A percentile compares a stretch with the other conserved stretches of the same genome.
Evolutionary conservation across 495 filamentous ascomycete genomes (phyloP).

Genomic region (Pseudevernia furfuracea): DNA sequence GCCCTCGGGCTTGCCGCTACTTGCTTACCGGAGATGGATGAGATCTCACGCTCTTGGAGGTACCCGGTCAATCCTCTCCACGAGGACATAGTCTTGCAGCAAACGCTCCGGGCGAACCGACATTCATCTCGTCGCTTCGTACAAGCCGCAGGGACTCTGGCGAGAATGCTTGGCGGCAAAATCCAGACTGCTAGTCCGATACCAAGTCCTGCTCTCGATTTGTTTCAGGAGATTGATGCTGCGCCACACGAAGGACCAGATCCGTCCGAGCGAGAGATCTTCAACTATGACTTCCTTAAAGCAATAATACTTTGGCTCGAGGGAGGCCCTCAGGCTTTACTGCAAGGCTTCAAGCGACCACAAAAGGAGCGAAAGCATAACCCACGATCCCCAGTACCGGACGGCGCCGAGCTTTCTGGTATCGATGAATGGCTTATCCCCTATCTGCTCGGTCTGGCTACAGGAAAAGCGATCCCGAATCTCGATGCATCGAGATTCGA

Average conservation of each 20-base stretch:
- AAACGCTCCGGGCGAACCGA: slow-evolving; percentile 50
- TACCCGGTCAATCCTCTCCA: slow-evolving; percentile 52
- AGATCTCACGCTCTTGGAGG: slow-evolving; percentile 47
- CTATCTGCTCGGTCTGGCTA: slow-evolving; percentile 47
- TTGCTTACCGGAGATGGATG: slow-evolving; percentile 48
- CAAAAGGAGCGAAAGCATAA: slow-evolving; percentile 31
- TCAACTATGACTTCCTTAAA: slow-evolving; percentile 58
- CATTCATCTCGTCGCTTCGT: slow-evolving; percentile 56
- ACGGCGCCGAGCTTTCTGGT: slow-evolving; percentile 41
- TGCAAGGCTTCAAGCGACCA: slow-evolving; percentile 48
- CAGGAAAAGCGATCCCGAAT: slow-evolving; percentile 42
- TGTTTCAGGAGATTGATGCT: slow-evolving; percentile 41
- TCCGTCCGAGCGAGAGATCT: slow-evolving; percentile 40
- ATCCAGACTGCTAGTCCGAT: slow-evolving; percentile 32
- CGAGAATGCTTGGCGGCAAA: slow-evolving; percentile 46
- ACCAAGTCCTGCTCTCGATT: slow-evolving; percentile 28
- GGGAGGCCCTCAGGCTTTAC: slow-evolving; percentile 44
- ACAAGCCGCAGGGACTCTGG: slow-evolving; percentile 58
- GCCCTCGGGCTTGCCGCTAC: slow-evolving; percentile 43
- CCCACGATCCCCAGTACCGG: slow-evolving; percentile 46
- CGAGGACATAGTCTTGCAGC: slow-evolving; percentile 47
- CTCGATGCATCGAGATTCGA: slow-evolving; percentile 56
- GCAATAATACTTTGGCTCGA: slow-evolving; percentile 58
- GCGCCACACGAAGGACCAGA: slow-evolving; percentile 43
- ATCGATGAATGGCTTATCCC: slow-evolving; percentile 53